Base-by-base conservation (phyloP, 805 yeast genomes). In the Wilhelminamyces savonicus region DNA sequence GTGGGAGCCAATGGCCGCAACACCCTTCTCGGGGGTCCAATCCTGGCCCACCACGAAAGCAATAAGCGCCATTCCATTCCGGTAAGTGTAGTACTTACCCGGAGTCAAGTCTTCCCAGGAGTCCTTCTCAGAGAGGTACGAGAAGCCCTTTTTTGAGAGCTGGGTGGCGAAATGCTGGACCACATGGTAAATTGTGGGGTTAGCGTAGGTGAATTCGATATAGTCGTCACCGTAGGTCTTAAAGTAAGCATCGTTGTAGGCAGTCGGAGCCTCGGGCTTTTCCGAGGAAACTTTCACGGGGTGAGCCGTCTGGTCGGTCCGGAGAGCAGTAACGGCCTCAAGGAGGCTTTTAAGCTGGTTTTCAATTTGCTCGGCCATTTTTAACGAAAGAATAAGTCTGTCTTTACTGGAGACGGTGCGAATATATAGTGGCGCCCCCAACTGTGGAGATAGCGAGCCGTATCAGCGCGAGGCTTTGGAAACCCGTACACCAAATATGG, bases 171-270 rank as follows among this genome's bases (percentile, higher is more conserved):
- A 67, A 45, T 61, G 56, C 22, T 67, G 52, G 11, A 81, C 77
- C 16, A 78, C 87, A 49, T 84, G 94, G 61, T 57, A 83, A 23
- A 76, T 76, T 12, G 94, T 83, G 28, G 94, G 94, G 43, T 72
- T 73, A 21, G 66, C 59, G 50, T 77, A 76, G 29, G 86, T 81
- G 62, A 84, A 84, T 39, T 76, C 75, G 35, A 82, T 69, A 56
- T 79, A 83, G 25, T 69, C 64, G n/a, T 71, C 51, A 23, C 64
- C 60, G 32, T 45, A 47, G 14, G 37, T 24, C 16, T 41, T 45
- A 33, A 31, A 55, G 33, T 41, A 52, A 9, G 37, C 36, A n/a
- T 39, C 40, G 18, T 41, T 28, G 32, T 48, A 47, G 12, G 27
- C 28, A 20, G 16, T 23, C 16, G 24, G 24, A 9, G 7, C 14